Evolutionary conservation across 108 stramenopile genomes (phyloP).

Genomic region (Nitzschia sp.): DNA sequence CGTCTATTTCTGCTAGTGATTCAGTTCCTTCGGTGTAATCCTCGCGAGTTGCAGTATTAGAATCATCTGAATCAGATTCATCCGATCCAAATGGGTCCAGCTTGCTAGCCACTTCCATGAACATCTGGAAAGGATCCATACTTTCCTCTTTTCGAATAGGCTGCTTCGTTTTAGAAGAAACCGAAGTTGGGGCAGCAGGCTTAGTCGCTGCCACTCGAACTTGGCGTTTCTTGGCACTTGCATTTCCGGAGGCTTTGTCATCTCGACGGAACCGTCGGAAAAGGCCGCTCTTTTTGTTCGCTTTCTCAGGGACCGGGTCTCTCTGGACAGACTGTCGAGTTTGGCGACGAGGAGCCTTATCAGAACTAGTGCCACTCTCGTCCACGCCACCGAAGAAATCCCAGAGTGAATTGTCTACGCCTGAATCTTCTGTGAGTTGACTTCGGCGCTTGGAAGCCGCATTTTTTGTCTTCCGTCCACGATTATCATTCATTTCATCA

Average conservation of each 20-base stretch:
- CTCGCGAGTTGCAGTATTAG: not conserved
- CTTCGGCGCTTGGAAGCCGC: not conserved
- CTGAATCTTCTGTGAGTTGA: constrained; percentile 1
- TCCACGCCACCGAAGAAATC: not conserved
- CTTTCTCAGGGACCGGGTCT: not conserved
- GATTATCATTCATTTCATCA: constrained; percentile 3
- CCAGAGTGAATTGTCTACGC: constrained; percentile 1
- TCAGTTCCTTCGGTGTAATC: not conserved
- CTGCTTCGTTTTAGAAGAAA: not conserved
- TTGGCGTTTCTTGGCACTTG: not conserved
- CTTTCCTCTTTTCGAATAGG: not conserved
- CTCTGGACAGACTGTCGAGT: not conserved
- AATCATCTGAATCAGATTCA: not conserved
- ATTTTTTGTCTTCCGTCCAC: not conserved
- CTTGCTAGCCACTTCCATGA: constrained; percentile 10
- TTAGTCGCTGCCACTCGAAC: not conserved
- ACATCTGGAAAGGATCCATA: constrained; percentile 12
- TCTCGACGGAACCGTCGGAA: constrained; percentile 9
- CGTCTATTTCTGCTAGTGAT: not conserved
- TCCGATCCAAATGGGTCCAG: constrained; percentile 19
- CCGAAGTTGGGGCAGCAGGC: not conserved
- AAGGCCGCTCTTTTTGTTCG: not conserved
- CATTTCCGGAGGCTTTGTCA: not conserved
- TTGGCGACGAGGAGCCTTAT: not conserved
- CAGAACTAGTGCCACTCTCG: not conserved